phyloP scores from a whole-genome alignment of 371 early-diverging fungal genomes.

The Choanephora cucurbitarum region DNA sequence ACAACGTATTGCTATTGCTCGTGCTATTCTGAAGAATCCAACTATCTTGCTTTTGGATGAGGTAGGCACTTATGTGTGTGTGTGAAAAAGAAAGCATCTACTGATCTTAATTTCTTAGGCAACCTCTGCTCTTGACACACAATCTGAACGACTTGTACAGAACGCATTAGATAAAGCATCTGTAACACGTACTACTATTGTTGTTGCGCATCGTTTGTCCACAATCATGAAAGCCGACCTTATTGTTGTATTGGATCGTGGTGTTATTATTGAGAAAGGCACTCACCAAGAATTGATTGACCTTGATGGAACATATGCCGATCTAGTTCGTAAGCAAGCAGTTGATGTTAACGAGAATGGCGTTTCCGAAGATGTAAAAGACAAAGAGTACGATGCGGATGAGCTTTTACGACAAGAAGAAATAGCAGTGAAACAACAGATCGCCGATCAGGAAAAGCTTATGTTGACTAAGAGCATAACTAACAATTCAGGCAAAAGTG shows the following conservation, averaged over 20 bases:
- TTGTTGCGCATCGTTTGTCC: constrained; percentile 86
- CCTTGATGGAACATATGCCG: constrained; percentile 44
- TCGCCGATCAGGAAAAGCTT: constrained; percentile 23
- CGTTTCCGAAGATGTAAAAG: background rate
- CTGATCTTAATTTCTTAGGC: no score
- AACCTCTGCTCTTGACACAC: constrained; percentile 76
- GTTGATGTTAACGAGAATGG: constrained; percentile 4
- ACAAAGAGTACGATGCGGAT: constrained; percentile 7
- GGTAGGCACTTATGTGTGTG: no score
- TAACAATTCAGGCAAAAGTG: background rate
- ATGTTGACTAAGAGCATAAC: background rate
- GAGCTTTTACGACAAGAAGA: constrained; percentile 11
- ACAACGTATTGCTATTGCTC: constrained; percentile 78
- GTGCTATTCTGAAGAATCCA: constrained; percentile 72
- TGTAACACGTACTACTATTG: constrained; percentile 77
- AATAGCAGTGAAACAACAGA: constrained; percentile 23
- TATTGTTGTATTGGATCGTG: constrained; percentile 75
- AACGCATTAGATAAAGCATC: constrained; percentile 71
- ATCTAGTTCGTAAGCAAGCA: constrained; percentile 50
- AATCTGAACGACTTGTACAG: constrained; percentile 81
- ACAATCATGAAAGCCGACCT: constrained; percentile 75
- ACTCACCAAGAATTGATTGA: constrained; percentile 58
- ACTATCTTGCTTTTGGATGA: constrained; percentile 75
- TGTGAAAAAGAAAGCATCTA: no score
- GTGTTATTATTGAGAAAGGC: constrained; percentile 69